Conservation (phyloP, 1,284 basidiomycete species). For the Gastroboletus turbinatus region DNA sequence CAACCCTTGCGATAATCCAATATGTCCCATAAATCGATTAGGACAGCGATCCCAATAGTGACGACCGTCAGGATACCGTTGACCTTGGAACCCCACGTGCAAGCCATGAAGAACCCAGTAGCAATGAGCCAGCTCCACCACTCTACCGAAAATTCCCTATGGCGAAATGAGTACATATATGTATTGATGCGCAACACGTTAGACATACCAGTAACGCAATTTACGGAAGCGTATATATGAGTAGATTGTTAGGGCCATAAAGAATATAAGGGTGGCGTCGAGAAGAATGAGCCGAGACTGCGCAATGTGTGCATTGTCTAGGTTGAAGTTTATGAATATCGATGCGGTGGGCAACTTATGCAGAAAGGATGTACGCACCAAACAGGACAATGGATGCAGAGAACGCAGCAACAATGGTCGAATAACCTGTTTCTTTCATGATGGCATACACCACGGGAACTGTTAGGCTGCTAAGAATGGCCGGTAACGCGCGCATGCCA, state of each 20-base stretch:
- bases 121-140: constrained; percentile 97
- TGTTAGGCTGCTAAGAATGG: constrained; percentile 87
- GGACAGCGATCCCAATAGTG: constrained; percentile 88
- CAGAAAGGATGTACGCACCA: constrained; percentile 51
- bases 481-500: constrained; percentile 90
- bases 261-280: constrained; percentile 93
- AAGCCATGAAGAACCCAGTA: constrained; percentile 92
- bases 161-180: not conserved
- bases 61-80: constrained; percentile 93
- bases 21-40: constrained; percentile 94
- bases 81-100: constrained; percentile 97
- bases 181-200: not conserved
- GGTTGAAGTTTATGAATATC: constrained; percentile 6
- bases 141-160: constrained; percentile 77
- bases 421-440: constrained; percentile 98
- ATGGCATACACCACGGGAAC: constrained; percentile 91
- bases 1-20: constrained; percentile 85
- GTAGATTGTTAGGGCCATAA: constrained; percentile 92
- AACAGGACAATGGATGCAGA: constrained; percentile 85
- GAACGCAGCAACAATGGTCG: constrained; percentile 85
- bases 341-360: not conserved
- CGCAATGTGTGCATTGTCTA: constrained; percentile 95
- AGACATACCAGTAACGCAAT: constrained; percentile 79
- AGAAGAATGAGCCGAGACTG: constrained; percentile 96
- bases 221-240: constrained; percentile 97